These are phyloP conservation scores for Neophaeococcomyces mojaviensis DNA, from an alignment of 2,329 filamentous ascomycete species.

Conservation along the genomic window DNA sequence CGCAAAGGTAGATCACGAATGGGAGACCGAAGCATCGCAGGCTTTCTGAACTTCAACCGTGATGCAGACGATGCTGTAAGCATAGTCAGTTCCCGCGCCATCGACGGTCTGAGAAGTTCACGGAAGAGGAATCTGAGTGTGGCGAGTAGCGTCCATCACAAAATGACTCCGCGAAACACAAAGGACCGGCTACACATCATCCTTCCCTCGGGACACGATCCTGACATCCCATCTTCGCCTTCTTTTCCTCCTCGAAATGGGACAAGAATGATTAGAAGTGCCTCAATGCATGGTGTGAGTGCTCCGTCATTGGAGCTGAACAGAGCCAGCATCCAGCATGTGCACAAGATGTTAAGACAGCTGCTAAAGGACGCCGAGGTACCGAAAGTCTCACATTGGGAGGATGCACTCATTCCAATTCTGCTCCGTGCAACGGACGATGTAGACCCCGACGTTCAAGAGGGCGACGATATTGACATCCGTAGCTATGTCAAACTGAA, in stretches of 20 bases:
- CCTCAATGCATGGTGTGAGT: slow-evolving; percentile 69
- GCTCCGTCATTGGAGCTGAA: slow-evolving; percentile 78
- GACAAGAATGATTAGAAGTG: slow-evolving; percentile 62
- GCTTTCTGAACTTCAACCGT: slow-evolving; percentile 59
- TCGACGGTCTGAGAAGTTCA: slow-evolving; percentile 55
- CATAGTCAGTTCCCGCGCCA: slow-evolving; percentile 52
- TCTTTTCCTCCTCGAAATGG: slow-evolving; percentile 20
- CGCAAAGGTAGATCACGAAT: slow-evolving; percentile 66
- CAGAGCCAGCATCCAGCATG: slow-evolving; percentile 77
- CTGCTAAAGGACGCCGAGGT: slow-evolving; percentile 70
- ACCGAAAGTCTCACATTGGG: slow-evolving; percentile 69
- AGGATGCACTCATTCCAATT: slow-evolving; percentile 83
- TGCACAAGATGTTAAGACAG: slow-evolving; percentile 75
- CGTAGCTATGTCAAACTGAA: slow-evolving; percentile 96
- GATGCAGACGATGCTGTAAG: slow-evolving; percentile 56
- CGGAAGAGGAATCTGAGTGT: slow-evolving; percentile 78
- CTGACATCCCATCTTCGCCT: slow-evolving; percentile 41
- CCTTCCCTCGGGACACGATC: slow-evolving; percentile 31
- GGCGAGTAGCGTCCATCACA: slow-evolving; percentile 64
- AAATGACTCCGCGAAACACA: slow-evolving; percentile 62
- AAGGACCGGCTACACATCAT: slow-evolving; percentile 46
- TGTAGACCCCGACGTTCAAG: slow-evolving; percentile 83
- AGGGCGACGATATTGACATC: slow-evolving; percentile 92
- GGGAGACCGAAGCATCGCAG: slow-evolving; percentile 68
- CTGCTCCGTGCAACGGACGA: slow-evolving; percentile 86